Conservation (phyloP, 1,284 basidiomycete genomes). For the Cryptococcus deneoformans region DNA sequence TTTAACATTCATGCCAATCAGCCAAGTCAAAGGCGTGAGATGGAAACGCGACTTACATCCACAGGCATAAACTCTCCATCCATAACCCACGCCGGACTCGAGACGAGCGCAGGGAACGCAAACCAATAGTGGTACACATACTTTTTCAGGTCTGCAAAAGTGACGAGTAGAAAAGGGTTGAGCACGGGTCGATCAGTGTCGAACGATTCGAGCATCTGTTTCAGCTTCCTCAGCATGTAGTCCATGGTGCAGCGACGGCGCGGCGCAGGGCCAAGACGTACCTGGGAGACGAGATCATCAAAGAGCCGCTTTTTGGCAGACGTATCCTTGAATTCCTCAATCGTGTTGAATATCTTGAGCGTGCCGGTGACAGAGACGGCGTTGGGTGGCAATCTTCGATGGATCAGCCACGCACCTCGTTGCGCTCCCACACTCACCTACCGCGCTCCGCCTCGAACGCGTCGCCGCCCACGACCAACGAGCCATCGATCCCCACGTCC, state of each 20-base stretch:
- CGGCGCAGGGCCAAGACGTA: conserved; percentile 4
- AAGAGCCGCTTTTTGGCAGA: conserved; percentile 80
- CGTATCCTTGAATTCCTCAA: conserved; percentile 89
- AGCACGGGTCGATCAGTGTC: conserved; percentile 51
- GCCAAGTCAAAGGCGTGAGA: no score
- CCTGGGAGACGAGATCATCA: conserved; percentile 62
- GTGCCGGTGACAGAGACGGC: conserved; percentile 58
- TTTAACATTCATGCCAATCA: neutral
- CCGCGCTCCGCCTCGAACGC: conserved; percentile 30
- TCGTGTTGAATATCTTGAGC: conserved; percentile 93
- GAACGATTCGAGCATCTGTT: conserved; percentile 39
- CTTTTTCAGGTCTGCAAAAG: conserved; percentile 96
- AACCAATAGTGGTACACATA: conserved; percentile 99
- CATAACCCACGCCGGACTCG: conserved; percentile 84
- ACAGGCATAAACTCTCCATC: conserved; percentile 16
- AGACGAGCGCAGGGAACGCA: conserved; percentile 85
- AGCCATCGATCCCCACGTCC: conserved; percentile 50
- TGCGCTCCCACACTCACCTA: no score
- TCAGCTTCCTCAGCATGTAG: neutral
- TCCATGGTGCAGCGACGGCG: no score
- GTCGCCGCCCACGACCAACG: conserved; percentile 27
- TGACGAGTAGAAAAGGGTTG: conserved; percentile 80
- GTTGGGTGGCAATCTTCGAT: conserved; percentile 50
- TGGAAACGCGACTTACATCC: conserved; percentile 19
- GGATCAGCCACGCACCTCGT: no score